phyloP scores from a whole-genome alignment of 1,284 basidiomycete genomes.

The Kwoniella shivajii region DNA sequence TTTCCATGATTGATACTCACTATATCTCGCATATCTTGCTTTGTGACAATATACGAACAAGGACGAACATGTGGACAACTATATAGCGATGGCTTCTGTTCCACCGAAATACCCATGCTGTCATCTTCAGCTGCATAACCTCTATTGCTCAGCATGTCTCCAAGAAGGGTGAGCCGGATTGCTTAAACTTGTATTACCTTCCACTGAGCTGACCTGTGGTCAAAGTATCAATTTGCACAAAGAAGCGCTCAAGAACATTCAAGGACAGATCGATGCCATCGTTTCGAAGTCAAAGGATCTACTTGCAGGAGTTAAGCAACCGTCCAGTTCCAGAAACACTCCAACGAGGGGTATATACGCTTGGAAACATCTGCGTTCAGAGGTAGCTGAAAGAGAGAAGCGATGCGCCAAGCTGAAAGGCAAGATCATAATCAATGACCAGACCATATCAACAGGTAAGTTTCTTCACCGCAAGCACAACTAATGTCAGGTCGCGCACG shows the following conservation, averaged over 20 bases:
- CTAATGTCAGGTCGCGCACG: not conserved
- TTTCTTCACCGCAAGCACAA: not conserved
- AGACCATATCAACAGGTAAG: constrained; percentile 20
- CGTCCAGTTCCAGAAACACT: not conserved
- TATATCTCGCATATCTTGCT: no score
- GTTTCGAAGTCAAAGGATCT: constrained; percentile 17
- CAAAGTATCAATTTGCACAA: not conserved
- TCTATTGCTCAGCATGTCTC: constrained; percentile 40
- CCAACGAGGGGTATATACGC: constrained; percentile 6
- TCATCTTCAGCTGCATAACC: constrained; percentile 22
- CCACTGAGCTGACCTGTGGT: not conserved
- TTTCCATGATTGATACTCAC: no score
- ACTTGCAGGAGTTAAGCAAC: constrained; percentile 2
- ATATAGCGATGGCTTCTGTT: constrained; percentile 43
- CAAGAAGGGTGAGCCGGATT: constrained; percentile 31
- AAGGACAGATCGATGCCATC: constrained; percentile 17
- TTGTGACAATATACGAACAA: no score
- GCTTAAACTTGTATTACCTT: not conserved
- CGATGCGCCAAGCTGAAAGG: constrained; percentile 23
- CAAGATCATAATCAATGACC: constrained; percentile 12
- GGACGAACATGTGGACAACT: no score
- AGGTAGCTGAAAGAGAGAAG: constrained; percentile 30
- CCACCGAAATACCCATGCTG: constrained; percentile 31
- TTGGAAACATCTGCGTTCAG: constrained; percentile 41
- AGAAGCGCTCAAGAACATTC: constrained; percentile 10